Evolutionary conservation across 257 asterid genomes (phyloP).

Genomic region (Petunia axillaris): DNA sequence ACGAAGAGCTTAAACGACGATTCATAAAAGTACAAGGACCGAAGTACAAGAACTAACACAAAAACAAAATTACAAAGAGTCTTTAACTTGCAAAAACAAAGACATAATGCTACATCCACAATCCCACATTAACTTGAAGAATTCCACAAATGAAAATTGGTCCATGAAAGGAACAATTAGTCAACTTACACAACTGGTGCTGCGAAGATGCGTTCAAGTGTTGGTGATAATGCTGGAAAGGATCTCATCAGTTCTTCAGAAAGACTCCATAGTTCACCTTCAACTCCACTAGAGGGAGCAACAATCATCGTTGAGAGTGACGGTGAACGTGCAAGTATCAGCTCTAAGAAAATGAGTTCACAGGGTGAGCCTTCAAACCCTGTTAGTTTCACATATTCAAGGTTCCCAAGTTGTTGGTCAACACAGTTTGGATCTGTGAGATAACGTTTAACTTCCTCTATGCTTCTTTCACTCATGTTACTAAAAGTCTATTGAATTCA

Average conservation of each 20-base stretch:
- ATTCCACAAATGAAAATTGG: too few species aligned
- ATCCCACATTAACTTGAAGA: too few species aligned
- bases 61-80: too few species aligned
- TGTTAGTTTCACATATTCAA: not conserved
- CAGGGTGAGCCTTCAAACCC: not conserved
- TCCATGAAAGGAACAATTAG: too few species aligned
- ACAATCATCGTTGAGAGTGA: not conserved
- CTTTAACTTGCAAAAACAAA: too few species aligned
- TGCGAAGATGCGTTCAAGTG: too few species aligned
- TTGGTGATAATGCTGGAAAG: too few species aligned
- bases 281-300: not conserved
- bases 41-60: too few species aligned
- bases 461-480: not conserved
- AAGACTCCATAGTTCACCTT: not conserved
- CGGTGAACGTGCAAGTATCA: not conserved
- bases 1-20: too few species aligned
- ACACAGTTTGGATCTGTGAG: not conserved
- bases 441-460: not conserved
- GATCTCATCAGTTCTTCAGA: not conserved
- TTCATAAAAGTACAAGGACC: too few species aligned
- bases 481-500: not conserved
- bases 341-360: not conserved
- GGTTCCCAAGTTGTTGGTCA: not conserved
- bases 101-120: too few species aligned
- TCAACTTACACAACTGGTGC: too few species aligned